Base-by-base conservation (phyloP, 2,329 filamentous ascomycete species). In the Botrytis byssoidea region DNA sequence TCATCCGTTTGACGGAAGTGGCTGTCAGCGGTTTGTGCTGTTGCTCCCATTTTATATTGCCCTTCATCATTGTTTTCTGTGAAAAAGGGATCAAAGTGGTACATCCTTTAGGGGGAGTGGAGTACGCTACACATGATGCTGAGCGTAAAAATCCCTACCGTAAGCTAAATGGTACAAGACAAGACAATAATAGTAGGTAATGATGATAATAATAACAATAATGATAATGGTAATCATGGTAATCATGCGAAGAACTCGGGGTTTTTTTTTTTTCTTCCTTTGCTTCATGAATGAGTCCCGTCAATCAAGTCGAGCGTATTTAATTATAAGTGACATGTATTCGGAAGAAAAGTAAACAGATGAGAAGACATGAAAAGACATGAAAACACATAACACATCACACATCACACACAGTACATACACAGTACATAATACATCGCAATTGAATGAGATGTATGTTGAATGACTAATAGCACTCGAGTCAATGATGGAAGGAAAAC, bases 21-120 rank as follows among this genome's bases (percentile, higher is more conserved):
- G 55, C 68, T 70, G 68, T 51, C 57, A 20, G 42, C 35, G 29
- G 42, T 63, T 70, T 70, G 68, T 70, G 67, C 68, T 70, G 25
- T 46, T 29, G 51, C 46, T 66, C 5, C 18, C 22, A 51, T 67
- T 9, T 32, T 14, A 37, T 35, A 44, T 32, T 46, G n/a, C 42
- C 16, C 32, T n/a, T 22, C 37, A 35, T 71, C 57, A 29, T n/a
- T 32, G 22, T 71, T 55, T n/a, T 29, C n/a, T 35, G 51, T 18
- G 44, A 66, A 57, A 44, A 10, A 35, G 51, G 51, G 25, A 60
- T 70, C 37, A 44, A 60, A 40, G 48, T 57, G 65, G 65, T 55
- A 63, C 60, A 63, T 42, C 60, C 25, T 37, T 63, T 63, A 63
- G 25, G 25, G 51, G 51, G 48, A 29, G 51, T 55, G 51, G 51